Conservation (phyloP, 2,329 filamentous ascomycete genomes). For the Cytospora paraplurivora region DNA sequence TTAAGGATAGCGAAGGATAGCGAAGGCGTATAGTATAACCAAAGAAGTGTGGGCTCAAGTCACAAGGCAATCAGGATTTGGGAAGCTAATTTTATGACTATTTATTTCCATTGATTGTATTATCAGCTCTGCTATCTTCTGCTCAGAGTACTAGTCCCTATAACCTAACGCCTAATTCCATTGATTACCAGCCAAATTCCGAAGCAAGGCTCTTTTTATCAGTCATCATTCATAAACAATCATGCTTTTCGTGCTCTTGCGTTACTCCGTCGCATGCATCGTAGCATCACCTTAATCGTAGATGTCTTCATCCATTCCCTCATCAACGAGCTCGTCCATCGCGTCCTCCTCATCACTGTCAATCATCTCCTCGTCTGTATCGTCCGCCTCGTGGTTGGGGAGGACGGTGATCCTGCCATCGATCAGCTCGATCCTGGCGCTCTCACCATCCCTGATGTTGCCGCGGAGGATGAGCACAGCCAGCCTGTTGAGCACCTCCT, state of each 20-base stretch:
- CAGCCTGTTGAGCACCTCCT: constrained; percentile 91
- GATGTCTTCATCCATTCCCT: constrained; percentile 62
- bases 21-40: too few species aligned
- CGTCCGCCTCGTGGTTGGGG: constrained; percentile 73
- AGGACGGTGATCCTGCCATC: constrained; percentile 80
- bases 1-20: too few species aligned
- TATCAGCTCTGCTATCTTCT: neutral
- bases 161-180: neutral
- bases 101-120: neutral
- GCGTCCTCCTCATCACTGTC: constrained; percentile 65
- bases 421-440: constrained; percentile 74
- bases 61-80: neutral
- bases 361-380: constrained; percentile 70
- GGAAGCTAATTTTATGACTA: neutral
- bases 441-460: constrained; percentile 82
- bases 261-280: neutral
- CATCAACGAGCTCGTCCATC: constrained; percentile 65
- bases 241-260: neutral
- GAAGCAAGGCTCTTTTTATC: neutral
- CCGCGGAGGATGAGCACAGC: constrained; percentile 89
- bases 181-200: neutral
- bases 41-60: neutral
- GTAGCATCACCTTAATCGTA: constrained; percentile 21
- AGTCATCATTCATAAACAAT: constrained; percentile 8
- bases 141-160: neutral